phyloP scores from a whole-genome alignment of 1,284 basidiomycete genomes.

The Xerocomus cyaneibrunnescens region DNA sequence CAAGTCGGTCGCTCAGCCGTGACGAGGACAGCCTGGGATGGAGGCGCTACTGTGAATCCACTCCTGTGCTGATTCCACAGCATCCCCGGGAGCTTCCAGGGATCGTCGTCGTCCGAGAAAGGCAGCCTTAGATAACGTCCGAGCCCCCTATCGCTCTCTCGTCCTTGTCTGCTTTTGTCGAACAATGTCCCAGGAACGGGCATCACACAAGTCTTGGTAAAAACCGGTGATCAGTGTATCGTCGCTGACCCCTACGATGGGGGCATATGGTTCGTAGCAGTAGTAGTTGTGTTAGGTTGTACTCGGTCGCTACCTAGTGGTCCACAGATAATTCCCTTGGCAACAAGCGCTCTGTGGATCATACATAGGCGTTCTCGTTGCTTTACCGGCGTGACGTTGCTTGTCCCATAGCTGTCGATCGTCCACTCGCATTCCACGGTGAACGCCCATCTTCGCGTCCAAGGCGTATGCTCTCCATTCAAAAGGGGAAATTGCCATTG shows the following conservation, averaged over 20 bases:
- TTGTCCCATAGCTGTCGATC: background rate
- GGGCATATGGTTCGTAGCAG: background rate
- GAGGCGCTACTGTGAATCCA: background rate
- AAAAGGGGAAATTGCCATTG: background rate
- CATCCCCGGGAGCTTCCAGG: constrained; percentile 6
- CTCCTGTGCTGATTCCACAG: constrained; percentile 4
- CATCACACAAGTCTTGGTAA: no score
- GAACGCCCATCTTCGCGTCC: background rate
- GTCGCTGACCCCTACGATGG: no score
- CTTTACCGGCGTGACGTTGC: background rate
- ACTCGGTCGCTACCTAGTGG: no score
- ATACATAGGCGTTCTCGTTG: background rate
- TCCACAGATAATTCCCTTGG: background rate
- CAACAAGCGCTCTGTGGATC: background rate
- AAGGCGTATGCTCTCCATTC: background rate
- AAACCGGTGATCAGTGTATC: no score
- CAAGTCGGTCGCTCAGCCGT: no score
- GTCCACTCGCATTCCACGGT: no score
- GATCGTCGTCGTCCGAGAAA: constrained; percentile 14
- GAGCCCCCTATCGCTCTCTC: no score
- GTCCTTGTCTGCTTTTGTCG: no score
- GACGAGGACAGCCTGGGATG: no score
- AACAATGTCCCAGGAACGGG: no score
- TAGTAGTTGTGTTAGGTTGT: background rate
- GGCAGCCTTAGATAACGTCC: background rate